Evolutionary conservation across 148 eudicot species (phyloP).

Genomic region (Persicaria maculosa): DNA sequence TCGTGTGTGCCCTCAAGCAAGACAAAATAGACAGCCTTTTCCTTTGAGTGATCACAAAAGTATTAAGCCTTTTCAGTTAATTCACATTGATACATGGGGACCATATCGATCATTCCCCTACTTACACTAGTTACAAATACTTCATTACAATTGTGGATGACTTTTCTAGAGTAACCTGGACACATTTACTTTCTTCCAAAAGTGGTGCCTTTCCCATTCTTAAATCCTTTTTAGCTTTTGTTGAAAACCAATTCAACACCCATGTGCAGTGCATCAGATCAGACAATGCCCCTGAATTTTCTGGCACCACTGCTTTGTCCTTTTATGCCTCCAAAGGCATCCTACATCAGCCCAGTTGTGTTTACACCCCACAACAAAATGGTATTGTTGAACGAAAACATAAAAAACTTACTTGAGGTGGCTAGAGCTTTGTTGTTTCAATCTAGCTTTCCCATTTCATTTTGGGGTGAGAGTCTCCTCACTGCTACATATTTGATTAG

Average conservation of each 20-base stretch:
- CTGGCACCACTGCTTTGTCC: background rate
- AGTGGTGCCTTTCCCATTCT: background rate
- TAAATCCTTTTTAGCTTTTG: background rate
- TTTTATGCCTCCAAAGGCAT: background rate
- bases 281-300: background rate
- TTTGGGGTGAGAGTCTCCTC: background rate
- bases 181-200: too few species aligned
- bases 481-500: background rate
- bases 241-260: background rate
- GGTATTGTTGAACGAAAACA: background rate
- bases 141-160: too few species aligned
- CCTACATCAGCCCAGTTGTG: background rate
- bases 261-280: background rate
- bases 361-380: background rate
- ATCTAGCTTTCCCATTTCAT: background rate
- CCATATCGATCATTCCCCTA: too few species aligned
- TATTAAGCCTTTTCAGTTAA: too few species aligned
- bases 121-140: too few species aligned
- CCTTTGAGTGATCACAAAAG: too few species aligned
- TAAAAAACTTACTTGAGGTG: background rate
- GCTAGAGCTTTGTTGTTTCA: background rate
- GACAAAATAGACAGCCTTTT: too few species aligned
- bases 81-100: too few species aligned
- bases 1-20: too few species aligned
- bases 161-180: too few species aligned